Percentiles rank a stretch among this genome's conserved stretches.
These are phyloP conservation scores for Sugiyamaella lignohabitans DNA, from an alignment of 805 yeast genomes.

Conservation along the genomic window DNA sequence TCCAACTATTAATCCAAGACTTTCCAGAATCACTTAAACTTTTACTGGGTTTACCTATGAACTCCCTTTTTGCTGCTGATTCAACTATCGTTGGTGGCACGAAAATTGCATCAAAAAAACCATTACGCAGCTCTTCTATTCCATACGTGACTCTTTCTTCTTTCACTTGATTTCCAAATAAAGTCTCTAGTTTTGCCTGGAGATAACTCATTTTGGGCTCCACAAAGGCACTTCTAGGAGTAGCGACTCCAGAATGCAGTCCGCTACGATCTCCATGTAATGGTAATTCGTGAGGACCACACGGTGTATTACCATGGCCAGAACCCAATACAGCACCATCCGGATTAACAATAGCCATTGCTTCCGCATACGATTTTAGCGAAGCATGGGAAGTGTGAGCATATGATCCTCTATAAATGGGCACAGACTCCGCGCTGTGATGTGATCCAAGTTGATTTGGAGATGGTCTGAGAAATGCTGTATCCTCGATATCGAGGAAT, in stretches of 20 bases:
- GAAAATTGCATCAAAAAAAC: constrained; percentile 44
- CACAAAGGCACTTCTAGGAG: constrained; percentile 4
- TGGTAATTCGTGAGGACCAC: too few relatives aligned
- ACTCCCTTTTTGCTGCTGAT: background rate
- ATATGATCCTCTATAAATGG: constrained; percentile 11
- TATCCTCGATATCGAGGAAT: background rate
- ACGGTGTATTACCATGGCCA: background rate
- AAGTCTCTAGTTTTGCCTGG: constrained; percentile 8
- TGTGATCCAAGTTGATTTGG: background rate
- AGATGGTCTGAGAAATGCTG: too few relatives aligned
- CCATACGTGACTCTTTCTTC: constrained; percentile 34
- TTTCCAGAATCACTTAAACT: background rate
- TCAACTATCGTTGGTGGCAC: constrained; percentile 24
- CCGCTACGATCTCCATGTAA: background rate
- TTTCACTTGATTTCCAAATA: constrained; percentile 19
- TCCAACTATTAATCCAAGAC: background rate
- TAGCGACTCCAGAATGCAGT: background rate
- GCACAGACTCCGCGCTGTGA: constrained; percentile 1
- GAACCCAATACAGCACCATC: background rate
- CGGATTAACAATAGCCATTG: background rate
- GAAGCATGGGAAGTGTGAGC: constrained; percentile 7
- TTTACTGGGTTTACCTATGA: background rate
- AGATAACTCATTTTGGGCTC: constrained; percentile 7
- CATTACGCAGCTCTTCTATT: constrained; percentile 43
- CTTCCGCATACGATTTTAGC: constrained; percentile 1